Percentiles rank a stretch among this genome's conserved stretches.
Conservation (phyloP, 768 basidiomycete species). For the Serpula lacrymans region DNA sequence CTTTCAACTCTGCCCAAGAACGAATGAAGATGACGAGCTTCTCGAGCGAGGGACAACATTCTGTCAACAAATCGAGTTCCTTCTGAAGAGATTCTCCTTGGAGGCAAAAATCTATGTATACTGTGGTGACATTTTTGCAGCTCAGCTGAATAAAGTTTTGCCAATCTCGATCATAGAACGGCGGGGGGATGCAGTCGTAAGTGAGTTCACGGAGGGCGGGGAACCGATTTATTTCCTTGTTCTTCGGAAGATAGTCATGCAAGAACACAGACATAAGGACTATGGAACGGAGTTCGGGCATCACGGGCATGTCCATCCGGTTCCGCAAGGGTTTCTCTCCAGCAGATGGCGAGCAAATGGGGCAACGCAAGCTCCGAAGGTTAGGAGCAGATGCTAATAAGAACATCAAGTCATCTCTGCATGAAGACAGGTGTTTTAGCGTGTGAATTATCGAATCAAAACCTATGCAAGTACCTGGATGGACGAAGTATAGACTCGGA, state of each 20-base stretch:
- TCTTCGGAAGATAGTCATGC: slow-evolving; percentile 25
- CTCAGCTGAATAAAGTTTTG: slow-evolving; percentile 21
- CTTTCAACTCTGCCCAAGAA: slow-evolving; percentile 20
- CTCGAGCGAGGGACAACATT: slow-evolving; percentile 19
- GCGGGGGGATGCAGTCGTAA: slow-evolving; percentile 29
- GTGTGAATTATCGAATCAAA: too few species aligned
- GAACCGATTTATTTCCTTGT: slow-evolving; percentile 23
- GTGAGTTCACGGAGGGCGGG: slow-evolving; percentile 27
- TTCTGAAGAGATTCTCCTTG: slow-evolving; percentile 19
- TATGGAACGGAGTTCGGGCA: slow-evolving; percentile 23
- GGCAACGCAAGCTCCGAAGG: slow-evolving; percentile 23
- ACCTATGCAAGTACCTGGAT: slow-evolving; percentile 22
- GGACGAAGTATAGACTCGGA: slow-evolving; percentile 27
- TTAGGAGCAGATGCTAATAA: slow-evolving; percentile 22
- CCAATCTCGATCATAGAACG: slow-evolving; percentile 25
- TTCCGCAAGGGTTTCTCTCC: slow-evolving; percentile 14
- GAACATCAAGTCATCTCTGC: slow-evolving; percentile 26
- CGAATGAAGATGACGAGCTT: slow-evolving; percentile 23
- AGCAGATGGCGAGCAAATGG: slow-evolving; percentile 23
- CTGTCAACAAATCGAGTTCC: slow-evolving; percentile 22
- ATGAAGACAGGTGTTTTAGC: too few species aligned
- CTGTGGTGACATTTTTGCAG: slow-evolving; percentile 23
- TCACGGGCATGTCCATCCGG: slow-evolving; percentile 21
- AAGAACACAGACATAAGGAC: slow-evolving; percentile 24
- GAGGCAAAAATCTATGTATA: slow-evolving; percentile 24